phyloP scores from a whole-genome alignment of 1,284 basidiomycete species.

The Vanrija sp. region DNA sequence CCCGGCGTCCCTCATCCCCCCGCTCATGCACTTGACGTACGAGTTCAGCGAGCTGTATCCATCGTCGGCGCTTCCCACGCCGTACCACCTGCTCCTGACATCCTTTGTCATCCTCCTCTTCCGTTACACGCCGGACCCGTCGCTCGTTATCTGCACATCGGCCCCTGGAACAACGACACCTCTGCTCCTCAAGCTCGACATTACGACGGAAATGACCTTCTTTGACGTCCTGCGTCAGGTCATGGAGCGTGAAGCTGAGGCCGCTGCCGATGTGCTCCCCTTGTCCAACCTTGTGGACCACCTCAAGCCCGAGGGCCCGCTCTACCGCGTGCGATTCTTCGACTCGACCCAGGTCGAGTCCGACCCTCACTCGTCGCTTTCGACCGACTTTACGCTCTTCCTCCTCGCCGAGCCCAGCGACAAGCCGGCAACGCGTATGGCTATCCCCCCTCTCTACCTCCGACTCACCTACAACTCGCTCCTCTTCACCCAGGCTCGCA shows the following conservation, averaged over 20 bases:
- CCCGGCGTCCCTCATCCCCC: constrained; percentile 51
- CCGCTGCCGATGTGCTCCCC: constrained; percentile 75
- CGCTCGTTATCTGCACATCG: constrained; percentile 88
- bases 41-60: constrained; percentile 58
- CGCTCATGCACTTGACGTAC: constrained; percentile 58
- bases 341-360: constrained; percentile 70
- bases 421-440: constrained; percentile 66
- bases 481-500: constrained; percentile 77
- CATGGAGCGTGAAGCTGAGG: constrained; percentile 70
- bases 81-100: constrained; percentile 86
- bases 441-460: constrained; percentile 62
- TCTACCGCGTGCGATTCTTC: constrained; percentile 95
- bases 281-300: constrained; percentile 73
- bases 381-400: constrained; percentile 84
- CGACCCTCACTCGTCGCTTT: constrained; percentile 72
- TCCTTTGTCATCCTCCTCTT: constrained; percentile 89
- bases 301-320: constrained; percentile 60
- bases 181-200: constrained; percentile 75
- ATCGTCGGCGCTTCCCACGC: constrained; percentile 60
- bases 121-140: constrained; percentile 93
- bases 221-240: constrained; percentile 72
- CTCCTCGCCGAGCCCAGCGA: constrained; percentile 60
- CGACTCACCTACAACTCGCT: constrained; percentile 91
- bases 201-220: constrained; percentile 85
- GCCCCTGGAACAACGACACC: constrained; percentile 70